Evolutionary conservation across 169 alveolate species (phyloP).

Genomic region (Besnoitia besnoiti): DNA sequence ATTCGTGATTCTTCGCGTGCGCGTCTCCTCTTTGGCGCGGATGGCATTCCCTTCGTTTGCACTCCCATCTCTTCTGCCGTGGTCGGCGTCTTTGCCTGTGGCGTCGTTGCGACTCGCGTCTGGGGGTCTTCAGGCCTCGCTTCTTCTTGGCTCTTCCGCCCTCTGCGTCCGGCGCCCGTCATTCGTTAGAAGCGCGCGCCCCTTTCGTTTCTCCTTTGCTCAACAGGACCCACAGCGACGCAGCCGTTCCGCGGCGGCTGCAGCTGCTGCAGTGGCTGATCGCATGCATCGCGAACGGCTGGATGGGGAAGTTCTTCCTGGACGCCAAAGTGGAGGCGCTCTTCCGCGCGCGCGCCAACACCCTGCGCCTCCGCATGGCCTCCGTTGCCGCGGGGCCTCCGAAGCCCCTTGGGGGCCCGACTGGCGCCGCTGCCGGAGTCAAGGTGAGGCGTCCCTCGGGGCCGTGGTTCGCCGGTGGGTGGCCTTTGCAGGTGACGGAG

Average conservation of each 20-base stretch:
- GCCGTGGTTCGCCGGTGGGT: too few relatives aligned
- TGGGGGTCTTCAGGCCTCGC: background rate
- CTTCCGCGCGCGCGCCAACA: constrained; percentile 49
- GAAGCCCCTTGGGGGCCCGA: background rate
- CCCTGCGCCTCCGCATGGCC: constrained; percentile 43
- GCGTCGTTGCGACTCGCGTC: too few relatives aligned
- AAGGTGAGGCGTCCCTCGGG: background rate
- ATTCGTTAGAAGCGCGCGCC: too few relatives aligned
- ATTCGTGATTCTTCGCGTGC: too few relatives aligned
- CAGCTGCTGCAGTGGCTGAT: constrained; percentile 60
- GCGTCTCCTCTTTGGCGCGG: too few relatives aligned
- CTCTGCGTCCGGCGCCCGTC: too few relatives aligned
- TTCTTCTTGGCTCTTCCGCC: too few relatives aligned
- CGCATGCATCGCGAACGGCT: constrained; percentile 43
- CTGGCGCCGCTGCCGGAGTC: background rate
- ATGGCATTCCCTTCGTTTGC: too few relatives aligned
- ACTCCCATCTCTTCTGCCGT: too few relatives aligned
- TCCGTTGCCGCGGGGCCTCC: background rate
- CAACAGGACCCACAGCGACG: background rate
- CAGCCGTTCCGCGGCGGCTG: constrained; percentile 5
- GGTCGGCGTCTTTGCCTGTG: too few relatives aligned
- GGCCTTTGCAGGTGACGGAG: too few relatives aligned
- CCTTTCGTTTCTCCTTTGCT: background rate
- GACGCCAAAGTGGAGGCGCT: constrained; percentile 63
- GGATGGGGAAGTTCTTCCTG: constrained; percentile 61